A percentile compares a stretch with the other conserved stretches of the same genome.
These are phyloP conservation scores for Malus hybrid DNA, from an alignment of 331 rosid species.

Conservation along the genomic window DNA sequence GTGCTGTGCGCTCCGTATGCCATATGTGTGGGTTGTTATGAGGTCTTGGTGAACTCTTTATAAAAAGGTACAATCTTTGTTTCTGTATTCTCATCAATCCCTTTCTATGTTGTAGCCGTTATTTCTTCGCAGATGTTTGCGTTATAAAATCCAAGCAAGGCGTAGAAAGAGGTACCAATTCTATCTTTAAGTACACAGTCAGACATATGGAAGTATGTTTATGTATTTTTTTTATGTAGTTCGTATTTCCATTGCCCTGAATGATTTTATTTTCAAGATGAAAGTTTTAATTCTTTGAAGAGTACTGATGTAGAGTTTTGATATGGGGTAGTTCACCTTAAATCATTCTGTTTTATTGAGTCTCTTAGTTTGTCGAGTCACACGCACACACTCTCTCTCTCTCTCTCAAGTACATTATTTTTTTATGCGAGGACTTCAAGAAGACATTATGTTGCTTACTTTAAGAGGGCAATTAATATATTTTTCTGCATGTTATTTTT, in stretches of 20 bases:
- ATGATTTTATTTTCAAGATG: background rate
- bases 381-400: background rate
- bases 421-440: background rate
- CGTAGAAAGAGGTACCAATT: conserved; percentile 50
- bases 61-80: background rate
- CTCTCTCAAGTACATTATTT: background rate
- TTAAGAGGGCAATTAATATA: conserved; percentile 6
- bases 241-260: background rate
- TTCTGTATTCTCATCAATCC: background rate
- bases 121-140: conserved; percentile 73
- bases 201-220: background rate
- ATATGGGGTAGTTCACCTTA: background rate
- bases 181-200: background rate
- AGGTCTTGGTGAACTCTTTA: background rate
- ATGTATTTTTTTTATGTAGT: background rate
- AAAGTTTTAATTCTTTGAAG: background rate
- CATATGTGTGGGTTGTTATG: background rate
- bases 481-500: conserved; percentile 13
- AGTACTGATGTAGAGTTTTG: background rate
- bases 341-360: background rate
- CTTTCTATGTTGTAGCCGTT: conserved; percentile 18
- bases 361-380: background rate
- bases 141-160: conserved; percentile 69
- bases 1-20: background rate
- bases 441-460: background rate